A percentile compares a stretch with the other conserved stretches of the same genome.
phyloP scores from a whole-genome alignment of 2,329 filamentous ascomycete species.

The Pseudogymnoascus sp. region DNA sequence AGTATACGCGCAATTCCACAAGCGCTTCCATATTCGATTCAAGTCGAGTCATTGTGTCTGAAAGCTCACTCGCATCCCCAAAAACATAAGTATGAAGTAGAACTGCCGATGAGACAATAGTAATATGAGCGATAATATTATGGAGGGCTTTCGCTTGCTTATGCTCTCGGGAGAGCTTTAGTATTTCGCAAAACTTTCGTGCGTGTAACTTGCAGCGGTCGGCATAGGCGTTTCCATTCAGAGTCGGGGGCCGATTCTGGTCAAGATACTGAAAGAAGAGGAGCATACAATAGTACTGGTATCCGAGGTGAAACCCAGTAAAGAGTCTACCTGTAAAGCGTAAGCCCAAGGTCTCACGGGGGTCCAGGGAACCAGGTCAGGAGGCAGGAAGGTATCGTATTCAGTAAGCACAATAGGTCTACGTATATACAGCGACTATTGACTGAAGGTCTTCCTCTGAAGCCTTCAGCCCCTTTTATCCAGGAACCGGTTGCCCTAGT shows the following conservation, averaged over 20 bases:
- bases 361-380: too few relatives aligned
- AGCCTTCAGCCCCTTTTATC: too few relatives aligned
- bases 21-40: slow-evolving; percentile 30
- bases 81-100: slow-evolving; percentile 30
- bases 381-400: too few relatives aligned
- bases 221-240: slow-evolving; percentile 27
- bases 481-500: too few relatives aligned
- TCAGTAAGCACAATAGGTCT: too few relatives aligned
- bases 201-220: slow-evolving; percentile 28
- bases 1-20: slow-evolving; percentile 28
- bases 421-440: too few relatives aligned
- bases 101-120: slow-evolving; percentile 31
- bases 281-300: slow-evolving; percentile 30
- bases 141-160: slow-evolving; percentile 26
- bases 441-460: too few relatives aligned
- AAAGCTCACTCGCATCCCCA: slow-evolving; percentile 27
- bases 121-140: slow-evolving; percentile 31
- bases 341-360: too few relatives aligned
- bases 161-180: slow-evolving; percentile 23
- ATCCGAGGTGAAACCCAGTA: slow-evolving; percentile 31
- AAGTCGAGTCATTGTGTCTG: slow-evolving; percentile 21
- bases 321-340: slow-evolving; percentile 24
- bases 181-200: slow-evolving; percentile 25
- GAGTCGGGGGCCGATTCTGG: slow-evolving; percentile 23
- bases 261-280: slow-evolving; percentile 32